A percentile compares a stretch with the other conserved stretches of the same genome.
Conservation (phyloP, 2,329 filamentous ascomycete species). For the Zasmidium cellare region DNA sequence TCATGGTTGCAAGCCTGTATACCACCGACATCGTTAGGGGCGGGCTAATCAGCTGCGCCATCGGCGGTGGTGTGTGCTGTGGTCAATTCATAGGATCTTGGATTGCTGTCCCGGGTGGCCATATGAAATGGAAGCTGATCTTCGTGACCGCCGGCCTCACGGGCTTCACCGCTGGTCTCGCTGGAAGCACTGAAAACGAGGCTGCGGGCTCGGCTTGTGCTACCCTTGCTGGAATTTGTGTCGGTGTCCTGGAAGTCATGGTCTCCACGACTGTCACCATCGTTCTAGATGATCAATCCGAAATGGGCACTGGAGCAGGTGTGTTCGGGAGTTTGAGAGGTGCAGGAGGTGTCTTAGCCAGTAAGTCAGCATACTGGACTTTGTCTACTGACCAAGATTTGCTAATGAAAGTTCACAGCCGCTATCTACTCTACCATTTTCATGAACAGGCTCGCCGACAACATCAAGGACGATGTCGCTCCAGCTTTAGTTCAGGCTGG, state of each 20-base stretch:
- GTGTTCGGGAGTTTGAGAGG: neutral
- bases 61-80: neutral
- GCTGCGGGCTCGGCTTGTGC: neutral
- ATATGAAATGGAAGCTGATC: neutral
- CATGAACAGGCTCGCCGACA: neutral
- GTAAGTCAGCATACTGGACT: neutral
- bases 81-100: slow-evolving; percentile 1
- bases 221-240: neutral
- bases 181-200: neutral
- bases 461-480: neutral
- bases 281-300: slow-evolving; percentile 1
- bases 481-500: neutral
- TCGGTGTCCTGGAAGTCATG: slow-evolving; percentile 1
- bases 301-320: neutral
- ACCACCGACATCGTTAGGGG: neutral
- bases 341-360: neutral
- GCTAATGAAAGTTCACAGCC: neutral
- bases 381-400: too few species aligned
- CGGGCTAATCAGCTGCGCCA: neutral
- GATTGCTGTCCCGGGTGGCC: slow-evolving; percentile 1
- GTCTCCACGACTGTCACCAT: neutral
- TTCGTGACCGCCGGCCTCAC: neutral
- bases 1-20: neutral
- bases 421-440: neutral
- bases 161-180: neutral